Conservation (phyloP, 495 filamentous ascomycete species). For the Glarea lozoyensis region DNA sequence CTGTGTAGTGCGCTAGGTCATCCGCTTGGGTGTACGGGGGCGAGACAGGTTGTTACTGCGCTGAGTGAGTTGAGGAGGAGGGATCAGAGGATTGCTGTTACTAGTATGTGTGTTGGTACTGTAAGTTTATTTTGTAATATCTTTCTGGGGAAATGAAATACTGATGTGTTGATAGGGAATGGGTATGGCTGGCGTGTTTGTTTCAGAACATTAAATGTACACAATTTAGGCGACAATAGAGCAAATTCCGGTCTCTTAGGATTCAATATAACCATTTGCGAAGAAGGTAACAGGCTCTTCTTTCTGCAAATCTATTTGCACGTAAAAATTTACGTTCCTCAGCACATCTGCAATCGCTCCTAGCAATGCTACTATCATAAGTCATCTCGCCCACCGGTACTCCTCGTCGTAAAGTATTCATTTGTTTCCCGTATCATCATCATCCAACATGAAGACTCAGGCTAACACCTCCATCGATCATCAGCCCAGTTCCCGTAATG, state of each 20-base stretch:
- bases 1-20: conserved; percentile 57
- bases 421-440: too few relatives aligned
- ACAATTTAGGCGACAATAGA: too few relatives aligned
- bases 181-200: conserved; percentile 47
- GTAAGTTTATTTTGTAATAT: conserved; percentile 27
- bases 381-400: too few relatives aligned
- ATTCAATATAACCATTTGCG: too few relatives aligned
- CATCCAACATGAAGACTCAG: too few relatives aligned
- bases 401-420: too few relatives aligned
- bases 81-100: conserved; percentile 74
- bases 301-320: too few relatives aligned
- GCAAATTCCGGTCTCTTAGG: too few relatives aligned
- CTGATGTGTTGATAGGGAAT: conserved; percentile 31
- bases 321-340: too few relatives aligned
- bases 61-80: conserved; percentile 66
- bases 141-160: conserved; percentile 6
- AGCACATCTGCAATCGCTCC: too few relatives aligned
- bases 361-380: too few relatives aligned
- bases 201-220: conserved; percentile 44
- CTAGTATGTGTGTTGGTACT: conserved; percentile 83
- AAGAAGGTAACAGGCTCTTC: too few relatives aligned
- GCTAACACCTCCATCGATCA: conserved; percentile 1
- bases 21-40: conserved; percentile 70
- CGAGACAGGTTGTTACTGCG: conserved; percentile 72
- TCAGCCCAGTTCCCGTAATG: neutral